phyloP scores from a whole-genome alignment of 108 stramenopile genomes.

The Chaetoceros tenuissimus region DNA sequence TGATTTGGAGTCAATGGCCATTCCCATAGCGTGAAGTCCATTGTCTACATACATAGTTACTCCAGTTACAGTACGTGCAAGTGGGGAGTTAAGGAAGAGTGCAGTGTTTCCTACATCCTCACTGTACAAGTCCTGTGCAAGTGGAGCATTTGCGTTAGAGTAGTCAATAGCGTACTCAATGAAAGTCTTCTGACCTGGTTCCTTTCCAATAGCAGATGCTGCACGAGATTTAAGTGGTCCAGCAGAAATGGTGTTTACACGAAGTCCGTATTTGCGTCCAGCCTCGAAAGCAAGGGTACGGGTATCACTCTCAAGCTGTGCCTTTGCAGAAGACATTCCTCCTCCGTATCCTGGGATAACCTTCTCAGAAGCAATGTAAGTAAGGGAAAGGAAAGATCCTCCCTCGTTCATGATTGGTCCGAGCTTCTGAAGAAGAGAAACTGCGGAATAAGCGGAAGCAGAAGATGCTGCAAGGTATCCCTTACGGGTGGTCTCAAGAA shows the following conservation, averaged over 20 bases:
- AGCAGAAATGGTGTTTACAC: constrained; percentile 96
- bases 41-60: constrained; percentile 89
- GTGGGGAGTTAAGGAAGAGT: constrained; percentile 83
- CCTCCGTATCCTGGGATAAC: constrained; percentile 98
- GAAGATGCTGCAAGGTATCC: constrained; percentile 96
- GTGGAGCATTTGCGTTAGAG: constrained; percentile 91
- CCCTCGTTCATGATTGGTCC: constrained; percentile 96
- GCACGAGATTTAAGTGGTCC: constrained; percentile 97
- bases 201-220: constrained; percentile 89
- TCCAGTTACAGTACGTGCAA: constrained; percentile 90
- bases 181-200: constrained; percentile 91
- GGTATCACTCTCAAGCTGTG: constrained; percentile 95
- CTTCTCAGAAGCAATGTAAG: constrained; percentile 97
- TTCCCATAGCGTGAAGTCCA: constrained; percentile 89
- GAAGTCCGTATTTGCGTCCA: constrained; percentile 88
- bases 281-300: constrained; percentile 93
- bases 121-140: constrained; percentile 93
- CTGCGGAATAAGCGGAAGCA: constrained; percentile 95
- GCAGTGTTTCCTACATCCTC: constrained; percentile 95
- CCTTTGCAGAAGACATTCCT: constrained; percentile 97
- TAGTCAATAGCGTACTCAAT: constrained; percentile 98
- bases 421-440: constrained; percentile 89
- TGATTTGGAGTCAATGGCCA: constrained; percentile 77
- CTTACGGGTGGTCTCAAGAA: constrained; percentile 91
- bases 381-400: constrained; percentile 86